Evolutionary conservation across 306 rosid species (phyloP), one percentile per base, ranked within the genome.

Genomic region (Neltuma alba): DNA sequence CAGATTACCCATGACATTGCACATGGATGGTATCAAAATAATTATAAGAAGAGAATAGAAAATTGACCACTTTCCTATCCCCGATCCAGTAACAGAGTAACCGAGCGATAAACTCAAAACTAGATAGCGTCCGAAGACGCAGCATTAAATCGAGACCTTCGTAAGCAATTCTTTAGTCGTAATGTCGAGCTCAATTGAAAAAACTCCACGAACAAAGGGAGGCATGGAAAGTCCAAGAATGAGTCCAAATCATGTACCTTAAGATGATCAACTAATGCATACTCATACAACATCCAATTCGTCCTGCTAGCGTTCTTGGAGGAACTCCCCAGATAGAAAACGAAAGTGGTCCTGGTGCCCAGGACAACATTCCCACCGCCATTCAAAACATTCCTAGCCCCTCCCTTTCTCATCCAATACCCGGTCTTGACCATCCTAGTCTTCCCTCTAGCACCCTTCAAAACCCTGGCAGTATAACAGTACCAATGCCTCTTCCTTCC

Each of bases 401-500:
- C 77, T 21, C 96, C 96, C 21, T 55, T 74, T 70, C 86, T 81
- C 57, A 72, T 81, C 97, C 96, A 92, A 72, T 85, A 88, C 65
- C 97, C 97, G 27, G 66, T 83, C 84, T 45, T 89, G 40, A 84
- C 85, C 74, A 57, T 88, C 77, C 85, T 75, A 64, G 80, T 72
- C 60, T 70, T 58, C 75, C 76, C 75, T 30, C 77, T 65, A 3
- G 79, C 21, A 38, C 78, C 85, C 82, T 77, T 80, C 72, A 60
- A 38, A 74, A 72, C 82, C 74, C 82, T 85, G 67, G 28, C 58
- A 12, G 91, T 45, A 70, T 85, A 92, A 65, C 86, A 90, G 76
- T 71, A 87, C 94, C 92, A 90, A 74, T 92, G 97, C 76, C 64
- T 80, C 88, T 74, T 84, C 75, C 74, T 76, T 28, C 89, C 97